Evolutionary conservation across 495 filamentous ascomycete species (phyloP).

Genomic region (Podospora bellae-mahoneyi): DNA sequence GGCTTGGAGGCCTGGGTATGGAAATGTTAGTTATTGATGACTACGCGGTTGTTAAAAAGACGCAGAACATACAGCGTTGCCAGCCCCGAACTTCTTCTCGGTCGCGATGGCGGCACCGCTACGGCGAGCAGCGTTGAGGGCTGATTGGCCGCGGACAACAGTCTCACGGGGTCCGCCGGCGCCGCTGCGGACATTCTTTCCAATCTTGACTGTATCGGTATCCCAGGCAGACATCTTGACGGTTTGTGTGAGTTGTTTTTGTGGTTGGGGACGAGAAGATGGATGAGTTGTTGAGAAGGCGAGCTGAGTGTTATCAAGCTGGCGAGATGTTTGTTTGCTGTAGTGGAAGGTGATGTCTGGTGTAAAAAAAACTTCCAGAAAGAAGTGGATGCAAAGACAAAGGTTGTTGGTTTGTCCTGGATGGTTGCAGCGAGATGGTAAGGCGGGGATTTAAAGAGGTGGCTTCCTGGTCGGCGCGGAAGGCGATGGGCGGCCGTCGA

Average conservation of each 20-base stretch:
- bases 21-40: background rate
- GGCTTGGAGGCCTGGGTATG: conserved; percentile 51
- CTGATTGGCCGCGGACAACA: conserved; percentile 79
- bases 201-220: conserved; percentile 79
- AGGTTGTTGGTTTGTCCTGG: conserved; percentile 11
- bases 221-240: conserved; percentile 70
- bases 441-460: conserved; percentile 18
- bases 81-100: conserved; percentile 85
- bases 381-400: conserved; percentile 5
- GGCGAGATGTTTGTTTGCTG: conserved; percentile 1
- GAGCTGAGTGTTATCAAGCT: background rate
- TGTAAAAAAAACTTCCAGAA: conserved; percentile 2
- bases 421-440: conserved; percentile 4
- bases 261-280: conserved; percentile 11
- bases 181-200: conserved; percentile 66
- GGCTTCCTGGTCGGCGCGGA: conserved; percentile 22
- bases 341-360: background rate
- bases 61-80: conserved; percentile 66
- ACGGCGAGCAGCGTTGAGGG: conserved; percentile 86
- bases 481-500: conserved; percentile 35
- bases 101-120: conserved; percentile 72
- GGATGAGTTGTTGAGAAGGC: background rate
- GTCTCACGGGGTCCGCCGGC: conserved; percentile 70
- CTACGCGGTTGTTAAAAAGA: background rate
- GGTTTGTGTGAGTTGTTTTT: conserved; percentile 5